These are phyloP conservation scores for Eutypa lata DNA, from an alignment of 2,329 filamentous ascomycete species.

Conservation along the genomic window DNA sequence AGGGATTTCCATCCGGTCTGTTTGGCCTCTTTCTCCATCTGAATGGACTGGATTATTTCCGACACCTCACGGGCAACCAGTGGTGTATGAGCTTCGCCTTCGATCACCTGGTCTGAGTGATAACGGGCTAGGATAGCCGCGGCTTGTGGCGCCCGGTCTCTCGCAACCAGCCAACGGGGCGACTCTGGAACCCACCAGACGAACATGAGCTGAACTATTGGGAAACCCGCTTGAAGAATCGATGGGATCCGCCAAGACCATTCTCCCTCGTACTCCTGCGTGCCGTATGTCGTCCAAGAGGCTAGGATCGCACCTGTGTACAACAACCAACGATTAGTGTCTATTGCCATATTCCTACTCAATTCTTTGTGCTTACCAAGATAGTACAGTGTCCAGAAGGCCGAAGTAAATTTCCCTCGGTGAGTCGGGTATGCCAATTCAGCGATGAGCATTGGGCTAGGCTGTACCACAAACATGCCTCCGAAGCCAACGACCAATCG, in stretches of 20 bases:
- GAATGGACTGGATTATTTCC: slow-evolving; percentile 45
- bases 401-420: slow-evolving; percentile 30
- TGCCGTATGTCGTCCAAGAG: slow-evolving; percentile 37
- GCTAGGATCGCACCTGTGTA: slow-evolving; percentile 29
- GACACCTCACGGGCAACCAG: slow-evolving; percentile 45
- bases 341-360: too few relatives aligned
- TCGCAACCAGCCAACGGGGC: slow-evolving; percentile 31
- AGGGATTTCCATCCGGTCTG: slow-evolving; percentile 28
- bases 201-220: slow-evolving; percentile 11
- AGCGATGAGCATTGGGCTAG: slow-evolving; percentile 32
- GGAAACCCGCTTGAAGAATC: slow-evolving; percentile 24
- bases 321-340: too few relatives aligned
- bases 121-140: slow-evolving; percentile 26
- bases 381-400: slow-evolving; percentile 34
- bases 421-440: slow-evolving; percentile 34
- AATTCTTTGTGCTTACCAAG: slow-evolving; percentile 24
- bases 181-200: slow-evolving; percentile 26
- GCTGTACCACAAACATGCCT: slow-evolving; percentile 37
- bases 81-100: slow-evolving; percentile 34
- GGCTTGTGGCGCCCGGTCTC: slow-evolving; percentile 26
- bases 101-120: slow-evolving; percentile 43
- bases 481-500: slow-evolving; percentile 35
- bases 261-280: slow-evolving; percentile 16
- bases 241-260: slow-evolving; percentile 32
- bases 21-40: slow-evolving; percentile 34